Evolutionary conservation across 495 filamentous ascomycete genomes (phyloP), one percentile per base, ranked within the genome.

Genomic region (Penicillium riverlandense): DNA sequence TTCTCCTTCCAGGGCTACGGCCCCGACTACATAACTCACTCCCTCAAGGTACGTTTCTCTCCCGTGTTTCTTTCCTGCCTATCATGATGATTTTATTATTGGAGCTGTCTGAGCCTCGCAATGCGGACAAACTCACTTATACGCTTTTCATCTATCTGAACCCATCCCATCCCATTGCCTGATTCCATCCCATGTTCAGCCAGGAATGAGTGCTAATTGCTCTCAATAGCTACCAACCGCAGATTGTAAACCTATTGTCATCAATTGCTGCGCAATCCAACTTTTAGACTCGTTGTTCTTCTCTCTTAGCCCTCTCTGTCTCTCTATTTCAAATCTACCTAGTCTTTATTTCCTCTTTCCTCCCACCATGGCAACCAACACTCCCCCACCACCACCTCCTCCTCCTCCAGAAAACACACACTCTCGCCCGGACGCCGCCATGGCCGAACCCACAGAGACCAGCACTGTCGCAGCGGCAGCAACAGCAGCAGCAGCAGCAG

Each of bases 41-140:
- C 22, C 3, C 22, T 22, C 2, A 22, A 22, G 22, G 22, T 22
- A 22, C 4, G 22, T 22, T 22, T 3, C 22, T 34, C 32, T 34
- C 32, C n/a, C 32, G 32, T 34, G 32, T 34, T 34, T 34, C 32
- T 8, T 34, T 34, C 32, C 32, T 34, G 32, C 4, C 22, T 22
- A 22, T 22, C 4, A 22, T 84, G 82, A 86, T 85, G 80, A 84
- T 51, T 56, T 56, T 59, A 62, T 59, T 94, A 95, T 96, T 96
- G 90, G 90, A 96, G 90, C 90, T 96, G 88, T 96, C 90, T 82
- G 84, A 91, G 78, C 67, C 68, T 65, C 62, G 64, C 63, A 67
- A 73, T 66, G 72, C 60, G 68, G 63, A 74, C 54, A 71, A 69
- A 65, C 54, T 57, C 65, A 59, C 62, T 62, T 66, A 74, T 71